A percentile compares a stretch with the other conserved stretches of the same genome.
Evolutionary conservation across 495 filamentous ascomycete genomes (phyloP).

Genomic region (Parathielavia appendiculata): DNA sequence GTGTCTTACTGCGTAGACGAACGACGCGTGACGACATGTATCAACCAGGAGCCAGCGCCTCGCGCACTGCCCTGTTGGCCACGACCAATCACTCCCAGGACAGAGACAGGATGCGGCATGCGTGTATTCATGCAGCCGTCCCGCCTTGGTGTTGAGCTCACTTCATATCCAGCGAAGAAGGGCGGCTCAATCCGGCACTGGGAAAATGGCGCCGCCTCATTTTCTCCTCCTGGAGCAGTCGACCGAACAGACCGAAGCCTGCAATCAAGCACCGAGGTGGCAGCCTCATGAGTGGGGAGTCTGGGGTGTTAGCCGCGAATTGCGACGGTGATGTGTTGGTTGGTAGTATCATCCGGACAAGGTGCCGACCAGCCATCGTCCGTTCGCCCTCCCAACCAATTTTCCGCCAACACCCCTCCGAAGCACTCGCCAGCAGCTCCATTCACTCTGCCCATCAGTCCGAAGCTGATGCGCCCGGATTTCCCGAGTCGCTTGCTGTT

Average conservation of each 20-base stretch:
- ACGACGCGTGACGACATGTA: slow-evolving; percentile 2
- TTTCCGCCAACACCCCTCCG: slow-evolving; percentile 2
- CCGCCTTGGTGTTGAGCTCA: neutral
- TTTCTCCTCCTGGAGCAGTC: slow-evolving; percentile 2
- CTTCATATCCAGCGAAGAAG: slow-evolving; percentile 5
- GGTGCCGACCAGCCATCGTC: neutral
- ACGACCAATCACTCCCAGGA: neutral
- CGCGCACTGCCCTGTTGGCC: neutral
- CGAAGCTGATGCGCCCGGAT: neutral
- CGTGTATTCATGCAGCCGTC: slow-evolving; percentile 12
- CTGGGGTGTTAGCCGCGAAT: slow-evolving; percentile 11
- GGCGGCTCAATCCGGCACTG: neutral
- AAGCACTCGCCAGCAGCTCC: slow-evolving; percentile 1
- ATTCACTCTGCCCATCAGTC: neutral
- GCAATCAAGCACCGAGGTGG: neutral
- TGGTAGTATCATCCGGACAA: slow-evolving; percentile 1
- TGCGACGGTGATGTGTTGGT: slow-evolving; percentile 12
- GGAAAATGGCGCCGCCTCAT: slow-evolving; percentile 11
- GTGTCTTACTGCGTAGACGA: neutral
- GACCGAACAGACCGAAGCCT: neutral
- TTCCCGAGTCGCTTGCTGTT: slow-evolving; percentile 20
- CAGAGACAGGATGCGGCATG: slow-evolving; percentile 3
- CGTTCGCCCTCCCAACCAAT: neutral
- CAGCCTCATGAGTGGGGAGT: slow-evolving; percentile 4
- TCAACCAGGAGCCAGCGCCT: neutral